Evolutionary conservation across 768 basidiomycete genomes (phyloP), one percentile per base, ranked within the genome.

Genomic region (Pleurotus djamor): DNA sequence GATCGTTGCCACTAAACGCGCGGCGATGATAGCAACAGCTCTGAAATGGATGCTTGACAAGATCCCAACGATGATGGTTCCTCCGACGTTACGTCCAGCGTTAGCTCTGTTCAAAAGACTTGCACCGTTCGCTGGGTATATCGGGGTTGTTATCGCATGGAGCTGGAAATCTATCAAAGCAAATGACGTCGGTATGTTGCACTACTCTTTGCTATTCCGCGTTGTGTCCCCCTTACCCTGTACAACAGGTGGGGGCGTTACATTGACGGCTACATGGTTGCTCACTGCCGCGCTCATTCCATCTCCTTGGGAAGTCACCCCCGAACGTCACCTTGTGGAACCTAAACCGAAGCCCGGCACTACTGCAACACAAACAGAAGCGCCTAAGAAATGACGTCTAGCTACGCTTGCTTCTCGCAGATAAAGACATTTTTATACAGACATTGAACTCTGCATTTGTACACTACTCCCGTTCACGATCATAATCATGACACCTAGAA

Each of bases 241-340:
- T 59, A 48, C 48, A 35, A 60, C 21, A 89, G 91, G 91, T 0
- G 76, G 89, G 62, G 92, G 92, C 1, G 87, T 93, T n/a, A 85
- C 89, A 49, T 71, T 94, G 61, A 89, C 86, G 7, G 92, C 92
- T 35, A 91, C 91, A 12, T 94, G 92, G 92, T 70, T 93, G 47
- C 73, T 92, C 16, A 89, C 91, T 14, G 81, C 92, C 33, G 84
- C 88, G 4, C 74, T 93, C 55, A 78, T 94, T 35, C 91, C 92
- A 4, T 83, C 87, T 63, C 78, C 88, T 2, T 90, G 91, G 89
- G 84, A 91, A 50, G 78, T 59, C 17, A 45, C 43, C 38, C 14
- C 35, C 16, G 52, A 52, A 21, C 38, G 44, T 37, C 52, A 4
- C 10, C 59, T 60, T 17, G 38, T 17, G 21, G 1, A 36, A 45